Conservation (phyloP, 2,329 filamentous ascomycete genomes). For the Epichloe sibirici region DNA sequence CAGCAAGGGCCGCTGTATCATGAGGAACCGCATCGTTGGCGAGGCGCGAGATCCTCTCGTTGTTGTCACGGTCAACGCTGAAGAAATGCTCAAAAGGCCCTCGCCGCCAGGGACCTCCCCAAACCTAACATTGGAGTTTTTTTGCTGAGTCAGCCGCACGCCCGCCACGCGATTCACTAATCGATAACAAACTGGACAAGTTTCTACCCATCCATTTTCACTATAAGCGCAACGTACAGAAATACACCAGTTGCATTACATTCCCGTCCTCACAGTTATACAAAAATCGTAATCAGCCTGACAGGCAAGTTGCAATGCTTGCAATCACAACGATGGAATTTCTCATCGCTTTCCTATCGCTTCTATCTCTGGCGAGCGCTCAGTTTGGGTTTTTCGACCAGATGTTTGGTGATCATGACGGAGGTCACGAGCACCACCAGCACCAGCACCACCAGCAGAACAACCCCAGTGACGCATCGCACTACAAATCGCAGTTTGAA, state of each 20-base stretch:
- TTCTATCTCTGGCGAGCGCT: conserved; percentile 51
- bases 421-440: conserved; percentile 27
- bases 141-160: conserved; percentile 1
- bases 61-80: not conserved
- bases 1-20: conserved; percentile 33
- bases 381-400: conserved; percentile 97
- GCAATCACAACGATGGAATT: conserved; percentile 18
- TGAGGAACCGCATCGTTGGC: conserved; percentile 32
- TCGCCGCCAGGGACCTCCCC: not conserved
- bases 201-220: no score
- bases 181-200: conserved; percentile 3
- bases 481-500: conserved; percentile 64
- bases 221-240: no score
- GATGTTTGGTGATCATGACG: conserved; percentile 63
- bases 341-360: conserved; percentile 38
- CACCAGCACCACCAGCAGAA: conserved; percentile 53
- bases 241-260: no score
- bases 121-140: conserved; percentile 1
- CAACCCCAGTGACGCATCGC: conserved; percentile 68
- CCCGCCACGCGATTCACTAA: not conserved
- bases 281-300: not conserved
- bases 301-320: not conserved
- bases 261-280: no score
- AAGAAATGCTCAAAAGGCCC: not conserved
- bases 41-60: conserved; percentile 6